A percentile compares a stretch with the other conserved stretches of the same genome.
These are phyloP conservation scores for Spathaspora girioi DNA, from an alignment of 805 yeast genomes.

Conservation along the genomic window DNA sequence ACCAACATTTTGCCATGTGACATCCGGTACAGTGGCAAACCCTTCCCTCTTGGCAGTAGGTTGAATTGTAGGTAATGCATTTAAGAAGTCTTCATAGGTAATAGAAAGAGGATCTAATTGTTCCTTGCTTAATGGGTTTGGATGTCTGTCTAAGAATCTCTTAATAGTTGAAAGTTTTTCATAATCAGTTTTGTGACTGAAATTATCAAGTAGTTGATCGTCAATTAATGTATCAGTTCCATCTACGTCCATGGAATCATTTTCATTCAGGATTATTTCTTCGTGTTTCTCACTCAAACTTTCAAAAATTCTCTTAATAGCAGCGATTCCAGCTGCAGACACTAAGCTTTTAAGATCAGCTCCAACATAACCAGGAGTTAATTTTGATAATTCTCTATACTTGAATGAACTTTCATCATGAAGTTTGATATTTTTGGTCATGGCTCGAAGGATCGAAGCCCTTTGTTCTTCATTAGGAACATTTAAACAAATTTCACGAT, in stretches of 20 bases:
- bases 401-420: conserved; percentile 60
- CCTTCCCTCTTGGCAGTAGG: conserved; percentile 99
- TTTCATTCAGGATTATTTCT: not conserved
- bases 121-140: conserved; percentile 70
- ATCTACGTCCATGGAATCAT: not conserved
- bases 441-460: conserved; percentile 66
- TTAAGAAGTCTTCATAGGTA: conserved; percentile 71
- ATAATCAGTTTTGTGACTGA: conserved; percentile 29
- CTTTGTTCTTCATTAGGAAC: conserved; percentile 92
- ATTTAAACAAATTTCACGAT: conserved; percentile 86
- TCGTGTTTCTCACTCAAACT: conserved; percentile 45
- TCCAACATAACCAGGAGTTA: conserved; percentile 97
- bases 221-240: conserved; percentile 30
- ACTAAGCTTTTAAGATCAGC: conserved; percentile 94
- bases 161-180: conserved; percentile 62
- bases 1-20: conserved; percentile 93
- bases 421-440: conserved; percentile 64
- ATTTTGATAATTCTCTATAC: conserved; percentile 70
- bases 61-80: conserved; percentile 88
- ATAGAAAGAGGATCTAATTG: conserved; percentile 77
- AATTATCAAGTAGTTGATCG: conserved; percentile 18
- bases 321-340: conserved; percentile 92
- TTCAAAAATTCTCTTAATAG: conserved; percentile 86
- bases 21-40: conserved; percentile 97
- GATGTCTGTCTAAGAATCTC: conserved; percentile 67